Base-by-base conservation (phyloP, 1,284 basidiomycete species). In the Malassezia globosa region DNA sequence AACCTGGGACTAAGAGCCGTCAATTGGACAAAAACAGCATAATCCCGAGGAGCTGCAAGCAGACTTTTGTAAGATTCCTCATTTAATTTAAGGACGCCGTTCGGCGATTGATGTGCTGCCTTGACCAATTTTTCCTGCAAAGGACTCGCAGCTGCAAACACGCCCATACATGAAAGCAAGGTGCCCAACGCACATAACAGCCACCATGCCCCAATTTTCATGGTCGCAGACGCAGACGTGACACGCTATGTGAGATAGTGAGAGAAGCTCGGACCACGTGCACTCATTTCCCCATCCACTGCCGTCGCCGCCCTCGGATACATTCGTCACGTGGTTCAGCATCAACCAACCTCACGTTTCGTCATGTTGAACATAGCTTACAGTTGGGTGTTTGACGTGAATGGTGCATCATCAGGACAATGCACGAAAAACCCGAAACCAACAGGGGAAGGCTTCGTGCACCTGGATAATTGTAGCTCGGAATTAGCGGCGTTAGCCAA, bases 41-140 rank as follows among this genome's bases (percentile, higher is more conserved):
- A 52, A 13, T 52, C 50, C 16, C 50, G 50, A 4, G 45, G 44
- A 16, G 26, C 25, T 11, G 44, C 23, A 16, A 45, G 16, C 7
- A 52, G 37, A 6, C 11, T 16, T 23, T 47, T 36, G 26, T 42
- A 52, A 13, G 24, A 23, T 3, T 13, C 14, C n/a, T 38, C 26
- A 21, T 42, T 36, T n/a, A 52, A 31, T 18, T 34, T 26, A 33
- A 52, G 23, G 14, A 52, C 26, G n/a, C 50, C 50, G 25, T 46
- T 21, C 16, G 39, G 22, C 10, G 39, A 27, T 7, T 22, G 21
- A 7, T 22, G 10, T 2, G 49, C 49, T 16, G 36, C 34, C 5
- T 35, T 37, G 8, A 46, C 8, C 4, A 51, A 34, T 4, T 14
- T 26, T 6, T 46, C 24, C 16, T 46, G 38, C 11, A 3, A 22